Percentiles rank a stretch among this genome's conserved stretches.
Evolutionary conservation across 441 rosid genomes (phyloP).

Genomic region (Erysimum cheiri): DNA sequence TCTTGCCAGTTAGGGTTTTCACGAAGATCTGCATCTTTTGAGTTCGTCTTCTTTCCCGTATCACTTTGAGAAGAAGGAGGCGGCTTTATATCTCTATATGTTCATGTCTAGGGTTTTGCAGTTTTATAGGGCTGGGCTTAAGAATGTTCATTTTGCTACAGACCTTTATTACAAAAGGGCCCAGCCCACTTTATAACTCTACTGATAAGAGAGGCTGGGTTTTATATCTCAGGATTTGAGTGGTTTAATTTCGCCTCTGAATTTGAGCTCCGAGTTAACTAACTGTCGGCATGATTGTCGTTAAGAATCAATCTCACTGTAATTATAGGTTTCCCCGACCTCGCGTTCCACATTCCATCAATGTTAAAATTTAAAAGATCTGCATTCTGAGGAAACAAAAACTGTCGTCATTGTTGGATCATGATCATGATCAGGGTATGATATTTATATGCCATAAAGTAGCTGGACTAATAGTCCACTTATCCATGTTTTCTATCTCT

Average conservation of each 20-base stretch:
- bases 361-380: too few relatives aligned
- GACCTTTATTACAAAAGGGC: background rate
- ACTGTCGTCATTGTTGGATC: background rate
- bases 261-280: too few relatives aligned
- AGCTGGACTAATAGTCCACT: background rate
- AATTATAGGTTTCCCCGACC: background rate
- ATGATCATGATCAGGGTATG: background rate
- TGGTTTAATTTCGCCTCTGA: too few relatives aligned
- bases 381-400: background rate
- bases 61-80: background rate
- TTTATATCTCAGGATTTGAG: too few relatives aligned
- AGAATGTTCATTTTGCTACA: background rate
- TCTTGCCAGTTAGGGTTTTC: constrained; percentile 92
- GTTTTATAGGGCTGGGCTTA: constrained; percentile 6
- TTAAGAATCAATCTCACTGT: background rate
- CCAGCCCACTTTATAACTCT: background rate
- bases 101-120: constrained; percentile 33
- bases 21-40: constrained; percentile 87
- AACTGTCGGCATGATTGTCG: background rate
- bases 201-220: too few relatives aligned
- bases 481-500: background rate
- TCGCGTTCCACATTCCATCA: too few relatives aligned
- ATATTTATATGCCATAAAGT: background rate
- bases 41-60: constrained; percentile 21
- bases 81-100: background rate